Percentiles rank a stretch among this genome's conserved stretches.
Conservation (phyloP, 805 yeast genomes). For the Saccharomyces kudriavzevii region DNA sequence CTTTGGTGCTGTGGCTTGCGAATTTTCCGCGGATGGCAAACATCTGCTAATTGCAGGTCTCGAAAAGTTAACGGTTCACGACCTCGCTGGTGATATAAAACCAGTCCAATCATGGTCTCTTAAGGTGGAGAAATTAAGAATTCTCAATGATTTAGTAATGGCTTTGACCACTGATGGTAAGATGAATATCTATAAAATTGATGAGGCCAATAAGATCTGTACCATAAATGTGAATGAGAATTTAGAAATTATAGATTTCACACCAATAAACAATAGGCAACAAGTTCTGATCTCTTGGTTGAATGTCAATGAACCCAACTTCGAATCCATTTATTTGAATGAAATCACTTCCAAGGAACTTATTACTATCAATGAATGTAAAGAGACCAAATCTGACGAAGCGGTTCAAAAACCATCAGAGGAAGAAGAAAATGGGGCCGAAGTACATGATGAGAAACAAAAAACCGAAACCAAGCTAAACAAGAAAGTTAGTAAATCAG, state of each 20-base stretch:
- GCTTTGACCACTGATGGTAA: conserved; percentile 17
- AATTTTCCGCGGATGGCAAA: conserved; percentile 15
- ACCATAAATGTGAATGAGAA: conserved; percentile 18
- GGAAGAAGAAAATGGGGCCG: conserved; percentile 25
- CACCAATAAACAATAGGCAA: conserved; percentile 7
- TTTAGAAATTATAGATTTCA: conserved; percentile 24
- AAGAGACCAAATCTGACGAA: conserved; percentile 3
- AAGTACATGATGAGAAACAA: conserved; percentile 28
- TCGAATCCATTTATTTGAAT: conserved; percentile 22
- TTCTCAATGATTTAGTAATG: conserved; percentile 14
- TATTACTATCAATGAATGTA: conserved; percentile 25
- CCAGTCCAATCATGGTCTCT: conserved; percentile 17
- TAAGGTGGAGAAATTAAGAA: conserved; percentile 15
- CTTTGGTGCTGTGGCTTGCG: conserved; percentile 12
- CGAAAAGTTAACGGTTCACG: conserved; percentile 14
- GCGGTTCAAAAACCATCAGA: conserved; percentile 6
- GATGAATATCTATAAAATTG: conserved; percentile 24
- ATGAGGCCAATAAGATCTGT: conserved; percentile 31
- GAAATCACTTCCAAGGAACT: conserved; percentile 16
- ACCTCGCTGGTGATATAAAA: conserved; percentile 10
- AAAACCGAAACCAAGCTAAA: conserved; percentile 21
- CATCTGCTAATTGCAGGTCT: conserved; percentile 16
- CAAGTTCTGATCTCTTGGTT: conserved; percentile 31
- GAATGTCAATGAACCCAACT: conserved; percentile 34
- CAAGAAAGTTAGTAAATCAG: conserved; percentile 19